Base-by-base conservation (phyloP, 306 rosid species). In the Quercus ilex region DNA sequence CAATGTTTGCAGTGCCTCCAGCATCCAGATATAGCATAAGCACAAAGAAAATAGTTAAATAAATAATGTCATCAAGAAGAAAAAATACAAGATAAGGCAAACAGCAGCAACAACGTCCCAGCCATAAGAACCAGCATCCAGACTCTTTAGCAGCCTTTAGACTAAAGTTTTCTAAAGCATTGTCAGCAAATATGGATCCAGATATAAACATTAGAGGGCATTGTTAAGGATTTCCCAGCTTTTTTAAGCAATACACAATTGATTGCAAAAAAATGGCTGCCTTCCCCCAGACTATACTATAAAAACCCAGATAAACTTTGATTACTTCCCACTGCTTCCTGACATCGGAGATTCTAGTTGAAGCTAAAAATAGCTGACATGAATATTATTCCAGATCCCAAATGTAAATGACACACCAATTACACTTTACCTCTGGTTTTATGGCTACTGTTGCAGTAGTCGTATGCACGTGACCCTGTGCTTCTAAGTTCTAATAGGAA, bases 391-490 rank as follows among this genome's bases (percentile, higher is more conserved):
- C 38, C 10, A 18, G 72, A 26, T 41, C 26, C 78, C 57, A 81
- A 23, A 83, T n/a, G 28, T 65, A 38, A 28, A 9, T 67, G 69
- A 70, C 58, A 31, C 81, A 60, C 51, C 25, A 77, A 75, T 71
- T 67, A 64, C 20, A 72, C 82, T 73, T 81, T 88, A 95, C 99
- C 99, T 90, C 98, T 30, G 99, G 98, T 98, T 92, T 95, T 83
- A 93, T 95, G 58, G 99, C 99, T 77, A 95, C 96, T 33, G 99
- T 95, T 15, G 99, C 99, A 74, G 99, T 95, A 74, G 98, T 93
- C 68, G 98, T 93, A 85, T 93, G 99, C 62, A 95, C 94, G 11
- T 98, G 93, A 25, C 99, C 99, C 84, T 95, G 98, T 58, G 96
- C 63, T 81, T 95, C 99, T 57, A 33, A 33, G 7, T 35, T 35